Base-by-base conservation (phyloP, 257 asterid species). In the Solanum virginianum region DNA sequence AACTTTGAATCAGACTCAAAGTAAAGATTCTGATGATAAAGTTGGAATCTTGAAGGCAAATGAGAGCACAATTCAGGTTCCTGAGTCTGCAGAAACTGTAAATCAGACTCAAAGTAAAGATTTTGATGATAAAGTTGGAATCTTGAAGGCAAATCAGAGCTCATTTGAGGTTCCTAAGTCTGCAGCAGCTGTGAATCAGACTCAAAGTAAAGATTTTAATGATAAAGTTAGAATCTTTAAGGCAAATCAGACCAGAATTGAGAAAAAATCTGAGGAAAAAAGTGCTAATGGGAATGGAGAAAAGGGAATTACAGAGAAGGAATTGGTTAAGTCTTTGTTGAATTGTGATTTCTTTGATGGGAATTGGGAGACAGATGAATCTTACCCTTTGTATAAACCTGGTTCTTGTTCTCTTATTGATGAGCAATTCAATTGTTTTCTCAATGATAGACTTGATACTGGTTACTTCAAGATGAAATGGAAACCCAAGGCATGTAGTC, bases 331-430 rank as follows among this genome's bases (percentile, higher is more conserved):
- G 51, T 91, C 91, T 17, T 56, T 96, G 90, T 85, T 75, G 87
- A 90, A 85, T 32, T 96, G 99, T 85, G 89, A 94, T 91, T 56
- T 96, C 29, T 95, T 89, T 86, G 98, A 96, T 87, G 98, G 98
- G 51, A 92, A 92, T 86, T 96, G 99, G 99, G 95, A 94, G 86
- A 91, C 60, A 84, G 98, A 96, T 85, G 93, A 93, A 0, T 91
- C 98, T 10, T 96, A 96, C 45, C 98, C 97, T 8, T 81, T 96
- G 85, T 96, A 96, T 87, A 87, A 91, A 65, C 98, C 98, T 15
- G 96, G 95, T 90, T 96, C 99, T 74, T 96, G 99, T 86, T 90
- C 98, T 53, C 86, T 96, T 83, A 93, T 96, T n/a, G 99, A 96
- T 86, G 97, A 96, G 81, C 99, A 96, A 84, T 95, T 95, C 88